phyloP scores from a whole-genome alignment of 345 rosid species.

The Hypericum perforatum region DNA sequence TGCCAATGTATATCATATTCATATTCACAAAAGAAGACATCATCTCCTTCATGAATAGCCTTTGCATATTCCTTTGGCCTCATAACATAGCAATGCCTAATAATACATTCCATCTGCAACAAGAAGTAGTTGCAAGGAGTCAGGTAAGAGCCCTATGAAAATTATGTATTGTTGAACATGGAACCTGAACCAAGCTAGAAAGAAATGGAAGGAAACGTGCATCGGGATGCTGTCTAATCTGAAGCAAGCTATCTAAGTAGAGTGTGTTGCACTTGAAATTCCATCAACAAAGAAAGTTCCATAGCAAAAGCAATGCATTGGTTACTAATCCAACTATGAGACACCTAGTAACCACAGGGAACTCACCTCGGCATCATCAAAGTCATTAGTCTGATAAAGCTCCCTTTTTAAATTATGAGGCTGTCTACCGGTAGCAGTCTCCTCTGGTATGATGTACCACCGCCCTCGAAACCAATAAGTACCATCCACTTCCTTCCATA shows the following conservation, averaged over 20 bases:
- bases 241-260: no score
- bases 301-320: no score
- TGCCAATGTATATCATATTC: slow-evolving; percentile 88
- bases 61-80: slow-evolving; percentile 60
- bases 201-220: no score
- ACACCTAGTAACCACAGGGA: no score
- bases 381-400: slow-evolving; percentile 70
- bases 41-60: slow-evolving; percentile 74
- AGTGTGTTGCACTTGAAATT: no score
- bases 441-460: slow-evolving; percentile 91
- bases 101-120: slow-evolving; percentile 62
- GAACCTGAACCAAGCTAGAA: no score
- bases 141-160: no score
- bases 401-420: slow-evolving; percentile 72
- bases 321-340: no score
- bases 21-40: slow-evolving; percentile 80
- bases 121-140: slow-evolving; percentile 2
- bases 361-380: slow-evolving; percentile 66
- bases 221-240: no score
- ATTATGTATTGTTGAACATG: no score
- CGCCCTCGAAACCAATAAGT: slow-evolving; percentile 62
- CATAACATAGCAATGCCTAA: slow-evolving; percentile 74
- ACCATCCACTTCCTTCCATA: slow-evolving; percentile 73
- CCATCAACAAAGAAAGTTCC: no score
- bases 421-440: slow-evolving; percentile 78